Base-by-base conservation (phyloP, 164 flowering plant species). In the Vitis rupestris region DNA sequence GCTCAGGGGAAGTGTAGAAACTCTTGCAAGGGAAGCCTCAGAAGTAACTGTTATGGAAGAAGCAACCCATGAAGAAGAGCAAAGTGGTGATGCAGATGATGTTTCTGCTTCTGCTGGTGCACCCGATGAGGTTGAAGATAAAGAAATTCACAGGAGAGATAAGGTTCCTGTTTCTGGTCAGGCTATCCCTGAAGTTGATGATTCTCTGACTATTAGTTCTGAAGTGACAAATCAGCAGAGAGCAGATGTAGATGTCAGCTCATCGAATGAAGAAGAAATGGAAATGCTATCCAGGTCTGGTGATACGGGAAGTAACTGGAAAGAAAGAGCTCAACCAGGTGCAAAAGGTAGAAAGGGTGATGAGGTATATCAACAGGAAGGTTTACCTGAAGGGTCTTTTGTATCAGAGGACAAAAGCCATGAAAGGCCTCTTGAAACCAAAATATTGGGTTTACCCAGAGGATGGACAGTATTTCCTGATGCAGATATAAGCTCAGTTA, bases 401-500 rank as follows among this genome's bases (percentile, higher is more conserved):
- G 16, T 59, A 9, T 51, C 50, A 15, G 60, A 73, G 14, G 69
- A 8, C 65, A 12, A 55, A 56, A 74, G 48, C 15, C 11, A 10
- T 48, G 80, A 73, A 47, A 50, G 44, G 51, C 65, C 76, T 71
- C 37, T 64, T 54, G 76, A 56, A 76, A 62, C 23, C 29, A 66
- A 64, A 37, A 48, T 16, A 48, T 64, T 53, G 27, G 74, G 47
- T 69, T 44, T 76, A 59, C 66, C 72, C n/a, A 72, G 52, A 54
- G 65, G 56, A 30, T 53, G 10, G 12, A 11, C 56, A 65, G 37
- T 54, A 47, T 59, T 73, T 71, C 54, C 72, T 61, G 64, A 56
- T 58, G 19, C 72, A 64, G 76, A 78, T 67, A 69, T 57, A 16
- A 73, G 76, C 63, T 61, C 76, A 17, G 30, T 84, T 69, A 78